A percentile compares a stretch with the other conserved stretches of the same genome.
Conservation (phyloP, 148 eudicot species). For the Agrostemma githago region DNA sequence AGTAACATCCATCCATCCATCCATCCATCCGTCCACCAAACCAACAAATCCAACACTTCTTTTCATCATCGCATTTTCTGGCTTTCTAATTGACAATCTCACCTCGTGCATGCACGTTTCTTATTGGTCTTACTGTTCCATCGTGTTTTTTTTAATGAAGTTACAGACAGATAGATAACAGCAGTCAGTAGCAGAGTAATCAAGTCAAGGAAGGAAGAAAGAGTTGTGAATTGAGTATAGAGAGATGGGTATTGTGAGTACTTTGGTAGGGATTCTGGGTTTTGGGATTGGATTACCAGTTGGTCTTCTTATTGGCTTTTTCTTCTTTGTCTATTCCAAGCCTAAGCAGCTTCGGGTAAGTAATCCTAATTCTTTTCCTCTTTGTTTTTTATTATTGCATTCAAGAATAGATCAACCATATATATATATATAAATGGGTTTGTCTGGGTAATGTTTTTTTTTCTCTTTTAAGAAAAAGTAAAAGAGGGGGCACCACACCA, state of each 20-base stretch:
- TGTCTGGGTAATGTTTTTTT: too few relatives aligned
- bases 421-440: too few relatives aligned
- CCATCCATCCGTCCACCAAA: too few relatives aligned
- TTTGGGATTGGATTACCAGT: slow-evolving; percentile 58
- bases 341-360: slow-evolving; percentile 22
- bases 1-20: too few relatives aligned
- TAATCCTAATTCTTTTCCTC: too few relatives aligned
- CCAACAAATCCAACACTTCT: too few relatives aligned
- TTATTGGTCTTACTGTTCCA: background rate
- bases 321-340: slow-evolving; percentile 57
- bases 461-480: too few relatives aligned
- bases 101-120: background rate
- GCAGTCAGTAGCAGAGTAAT: background rate
- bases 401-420: too few relatives aligned
- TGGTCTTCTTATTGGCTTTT: slow-evolving; percentile 69
- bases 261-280: slow-evolving; percentile 59
- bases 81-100: background rate
- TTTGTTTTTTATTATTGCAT: background rate
- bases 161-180: too few relatives aligned
- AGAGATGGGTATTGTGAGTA: slow-evolving; percentile 64
- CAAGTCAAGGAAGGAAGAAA: background rate
- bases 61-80: too few relatives aligned
- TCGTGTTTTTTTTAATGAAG: background rate
- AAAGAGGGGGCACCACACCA: too few relatives aligned
- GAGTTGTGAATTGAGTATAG: background rate